A percentile compares a stretch with the other conserved stretches of the same genome.
Conservation (phyloP, 805 yeast species). For the Metschnikowia amazonensis region DNA sequence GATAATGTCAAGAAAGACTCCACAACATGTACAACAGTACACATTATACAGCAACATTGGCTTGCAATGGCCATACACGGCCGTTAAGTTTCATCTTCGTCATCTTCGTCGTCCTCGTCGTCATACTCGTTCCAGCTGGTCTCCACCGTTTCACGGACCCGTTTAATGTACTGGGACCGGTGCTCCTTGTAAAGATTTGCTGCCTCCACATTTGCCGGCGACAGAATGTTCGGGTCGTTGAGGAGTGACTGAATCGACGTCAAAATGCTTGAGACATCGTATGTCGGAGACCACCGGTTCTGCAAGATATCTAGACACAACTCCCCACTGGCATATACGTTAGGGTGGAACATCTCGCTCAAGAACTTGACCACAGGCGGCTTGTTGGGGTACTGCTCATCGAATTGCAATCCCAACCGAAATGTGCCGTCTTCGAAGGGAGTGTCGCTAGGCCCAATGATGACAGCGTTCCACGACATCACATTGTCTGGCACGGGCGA, state of each 20-base stretch:
- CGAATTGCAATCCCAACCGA: constrained; percentile 78
- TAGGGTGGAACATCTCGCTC: constrained; percentile 96
- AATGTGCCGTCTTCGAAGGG: constrained; percentile 99
- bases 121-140: constrained; percentile 87
- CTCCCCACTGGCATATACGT: constrained; percentile 93
- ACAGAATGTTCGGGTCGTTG: constrained; percentile 93
- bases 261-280: constrained; percentile 91
- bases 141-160: constrained; percentile 94
- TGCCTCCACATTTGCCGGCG: constrained; percentile 98
- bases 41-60: not conserved
- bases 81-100: constrained; percentile 3
- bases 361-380: constrained; percentile 92
- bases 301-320: constrained; percentile 93
- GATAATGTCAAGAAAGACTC: not conserved
- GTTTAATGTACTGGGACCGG: constrained; percentile 82
- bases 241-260: constrained; percentile 89
- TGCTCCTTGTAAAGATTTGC: constrained; percentile 94
- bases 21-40: not conserved
- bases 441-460: constrained; percentile 95
- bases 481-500: constrained; percentile 96
- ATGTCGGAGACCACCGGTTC: constrained; percentile 98
- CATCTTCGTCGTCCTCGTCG: constrained; percentile 47
- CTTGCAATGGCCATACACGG: not conserved
- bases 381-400: constrained; percentile 95
- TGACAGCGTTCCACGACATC: constrained; percentile 97